Conservation (phyloP, 257 asterid species). For the Echites panduratus region DNA sequence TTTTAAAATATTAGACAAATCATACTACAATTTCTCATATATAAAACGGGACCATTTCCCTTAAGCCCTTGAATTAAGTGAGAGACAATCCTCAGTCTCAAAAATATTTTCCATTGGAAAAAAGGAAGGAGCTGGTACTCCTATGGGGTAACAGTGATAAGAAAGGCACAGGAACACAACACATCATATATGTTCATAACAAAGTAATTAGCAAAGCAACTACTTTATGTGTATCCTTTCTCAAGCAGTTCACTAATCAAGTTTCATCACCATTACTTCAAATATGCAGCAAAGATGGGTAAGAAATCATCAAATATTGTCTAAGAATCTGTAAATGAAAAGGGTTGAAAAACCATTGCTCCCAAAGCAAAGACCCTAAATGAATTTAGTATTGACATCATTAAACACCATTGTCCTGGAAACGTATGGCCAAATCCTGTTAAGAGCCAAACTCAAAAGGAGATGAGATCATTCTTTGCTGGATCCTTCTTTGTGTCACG, state of each 20-base stretch:
- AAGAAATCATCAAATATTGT: not conserved
- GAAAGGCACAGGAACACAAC: not conserved
- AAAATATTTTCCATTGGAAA: no score
- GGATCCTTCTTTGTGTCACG: slow-evolving; percentile 58
- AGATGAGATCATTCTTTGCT: slow-evolving; percentile 77
- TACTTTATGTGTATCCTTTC: not conserved
- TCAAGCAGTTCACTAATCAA: not conserved
- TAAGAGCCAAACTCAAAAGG: slow-evolving; percentile 31
- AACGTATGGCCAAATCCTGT: not conserved
- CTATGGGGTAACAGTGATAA: not conserved
- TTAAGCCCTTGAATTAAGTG: no score
- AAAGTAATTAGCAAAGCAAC: not conserved
- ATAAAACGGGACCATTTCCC: no score
- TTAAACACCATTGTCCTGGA: slow-evolving; percentile 13
- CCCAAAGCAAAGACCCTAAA: slow-evolving; percentile 5
- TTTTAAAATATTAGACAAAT: no score
- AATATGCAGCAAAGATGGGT: slow-evolving; percentile 11
- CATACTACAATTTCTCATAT: no score
- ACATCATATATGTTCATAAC: not conserved
- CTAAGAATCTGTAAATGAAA: not conserved
- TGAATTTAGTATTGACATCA: slow-evolving; percentile 16
- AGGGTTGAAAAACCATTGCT: not conserved
- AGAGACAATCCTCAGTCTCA: no score
- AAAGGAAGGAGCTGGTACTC: no score
- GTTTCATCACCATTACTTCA: not conserved